phyloP scores from a whole-genome alignment of 192 early-diverging fungal species.

The Lunasporangiospora selenospora region DNA sequence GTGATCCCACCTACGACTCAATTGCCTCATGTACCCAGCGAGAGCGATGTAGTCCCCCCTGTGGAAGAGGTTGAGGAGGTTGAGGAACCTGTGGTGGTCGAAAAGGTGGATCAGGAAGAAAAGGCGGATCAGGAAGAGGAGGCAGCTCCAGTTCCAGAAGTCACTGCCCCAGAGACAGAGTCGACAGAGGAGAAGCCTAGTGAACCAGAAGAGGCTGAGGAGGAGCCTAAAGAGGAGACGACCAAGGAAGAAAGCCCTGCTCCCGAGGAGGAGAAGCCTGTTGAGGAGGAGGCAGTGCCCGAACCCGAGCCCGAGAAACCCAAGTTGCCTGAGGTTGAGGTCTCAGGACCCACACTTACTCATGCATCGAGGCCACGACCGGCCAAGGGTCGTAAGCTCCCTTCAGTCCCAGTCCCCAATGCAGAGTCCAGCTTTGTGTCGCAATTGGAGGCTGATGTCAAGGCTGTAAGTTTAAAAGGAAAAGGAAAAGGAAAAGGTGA shows the following conservation, averaged over 20 bases:
- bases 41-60: not conserved
- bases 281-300: conserved; percentile 3
- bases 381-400: conserved; percentile 42
- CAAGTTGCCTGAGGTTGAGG: conserved; percentile 43
- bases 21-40: conserved; percentile 19
- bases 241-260: not conserved
- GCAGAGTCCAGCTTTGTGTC: conserved; percentile 34
- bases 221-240: not conserved
- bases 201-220: not conserved
- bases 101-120: not conserved
- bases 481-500: too few relatives aligned
- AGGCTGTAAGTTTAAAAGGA: conserved; percentile 49
- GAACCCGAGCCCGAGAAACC: conserved; percentile 46
- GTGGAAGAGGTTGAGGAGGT: not conserved
- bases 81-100: not conserved
- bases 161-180: not conserved
- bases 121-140: conserved; percentile 11
- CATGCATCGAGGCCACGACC: conserved; percentile 38
- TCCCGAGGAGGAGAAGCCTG: not conserved
- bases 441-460: conserved; percentile 43
- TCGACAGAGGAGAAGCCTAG: not conserved
- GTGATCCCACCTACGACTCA: conserved; percentile 4
- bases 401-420: conserved; percentile 30
- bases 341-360: conserved; percentile 25
- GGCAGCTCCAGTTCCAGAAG: too few relatives aligned